Percentiles rank a stretch among this genome's conserved stretches.
Conservation (phyloP, 345 rosid genomes). For the Gossypium stocksii region DNA sequence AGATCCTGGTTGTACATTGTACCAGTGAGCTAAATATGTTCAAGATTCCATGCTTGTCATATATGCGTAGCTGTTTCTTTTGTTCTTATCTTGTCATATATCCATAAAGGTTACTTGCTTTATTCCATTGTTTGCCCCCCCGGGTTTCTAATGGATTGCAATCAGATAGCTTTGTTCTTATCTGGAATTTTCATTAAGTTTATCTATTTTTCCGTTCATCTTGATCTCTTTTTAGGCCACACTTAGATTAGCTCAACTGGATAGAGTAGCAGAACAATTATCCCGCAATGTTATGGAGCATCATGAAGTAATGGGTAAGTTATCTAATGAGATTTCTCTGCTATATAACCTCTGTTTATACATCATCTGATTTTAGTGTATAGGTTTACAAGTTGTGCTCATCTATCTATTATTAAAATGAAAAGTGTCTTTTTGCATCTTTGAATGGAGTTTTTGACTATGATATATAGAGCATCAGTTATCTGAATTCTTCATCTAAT, state of each 20-base stretch:
- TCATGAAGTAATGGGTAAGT: constrained; percentile 98
- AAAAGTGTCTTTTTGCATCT: neutral
- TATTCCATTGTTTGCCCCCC: neutral
- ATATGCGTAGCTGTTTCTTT: neutral
- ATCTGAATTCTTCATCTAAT: neutral
- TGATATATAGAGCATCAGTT: constrained; percentile 3
- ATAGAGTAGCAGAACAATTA: constrained; percentile 71
- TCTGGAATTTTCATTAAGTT: constrained; percentile 9
- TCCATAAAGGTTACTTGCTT: neutral
- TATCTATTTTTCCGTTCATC: constrained; percentile 12
- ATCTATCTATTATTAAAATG: neutral
- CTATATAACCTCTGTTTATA: neutral
- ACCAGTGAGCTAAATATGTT: constrained; percentile 1
- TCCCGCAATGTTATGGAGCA: constrained; percentile 91
- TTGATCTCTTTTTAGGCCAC: constrained; percentile 56
- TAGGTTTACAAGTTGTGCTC: neutral
- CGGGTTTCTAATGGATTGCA: neutral
- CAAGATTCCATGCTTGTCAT: neutral
- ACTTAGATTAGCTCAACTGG: constrained; percentile 82
- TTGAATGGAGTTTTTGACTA: neutral
- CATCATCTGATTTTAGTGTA: neutral
- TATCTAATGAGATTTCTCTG: constrained; percentile 10
- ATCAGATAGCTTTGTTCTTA: neutral
- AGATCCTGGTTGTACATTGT: neutral
- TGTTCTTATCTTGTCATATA: neutral